These are phyloP conservation scores for Aspergillus sp. DNA, from an alignment of 2,329 filamentous ascomycete genomes.

Conservation along the genomic window DNA sequence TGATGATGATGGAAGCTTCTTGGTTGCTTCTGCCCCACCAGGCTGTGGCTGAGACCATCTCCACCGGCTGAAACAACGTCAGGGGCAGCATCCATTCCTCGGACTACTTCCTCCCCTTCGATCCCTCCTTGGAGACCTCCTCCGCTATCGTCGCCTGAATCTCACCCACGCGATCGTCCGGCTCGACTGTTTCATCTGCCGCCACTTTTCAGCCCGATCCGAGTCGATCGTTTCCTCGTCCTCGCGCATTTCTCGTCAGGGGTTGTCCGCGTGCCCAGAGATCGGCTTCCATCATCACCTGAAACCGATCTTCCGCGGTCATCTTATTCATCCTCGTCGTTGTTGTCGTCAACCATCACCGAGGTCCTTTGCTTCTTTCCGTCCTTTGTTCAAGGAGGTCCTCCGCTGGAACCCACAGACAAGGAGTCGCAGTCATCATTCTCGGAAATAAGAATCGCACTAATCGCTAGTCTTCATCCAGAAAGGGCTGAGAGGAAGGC, in stretches of 20 bases:
- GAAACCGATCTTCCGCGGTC: too few relatives aligned
- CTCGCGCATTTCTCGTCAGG: neutral
- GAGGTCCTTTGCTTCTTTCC: neutral
- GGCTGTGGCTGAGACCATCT: constrained; percentile 15
- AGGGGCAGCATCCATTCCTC: neutral
- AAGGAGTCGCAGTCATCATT: neutral
- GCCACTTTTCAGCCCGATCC: constrained; percentile 10
- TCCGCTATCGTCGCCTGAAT: neutral
- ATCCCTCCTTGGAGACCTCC: constrained; percentile 9
- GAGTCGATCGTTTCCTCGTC: constrained; percentile 7
- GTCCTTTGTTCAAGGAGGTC: neutral
- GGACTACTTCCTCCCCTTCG: neutral
- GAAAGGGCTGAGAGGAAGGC: neutral
- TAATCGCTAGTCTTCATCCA: neutral
- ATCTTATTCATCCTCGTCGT: too few relatives aligned
- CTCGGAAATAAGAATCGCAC: neutral
- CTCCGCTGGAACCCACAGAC: neutral
- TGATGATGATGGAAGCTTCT: constrained; percentile 11
- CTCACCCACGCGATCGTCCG: constrained; percentile 7
- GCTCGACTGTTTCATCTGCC: constrained; percentile 15
- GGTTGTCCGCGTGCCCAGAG: neutral
- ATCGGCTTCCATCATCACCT: neutral
- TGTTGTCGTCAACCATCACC: neutral
- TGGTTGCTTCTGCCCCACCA: constrained; percentile 13
- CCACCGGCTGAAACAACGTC: constrained; percentile 14